Conservation (phyloP, 1,139 yeast species). For the Sugiyamaella paludigena region DNA sequence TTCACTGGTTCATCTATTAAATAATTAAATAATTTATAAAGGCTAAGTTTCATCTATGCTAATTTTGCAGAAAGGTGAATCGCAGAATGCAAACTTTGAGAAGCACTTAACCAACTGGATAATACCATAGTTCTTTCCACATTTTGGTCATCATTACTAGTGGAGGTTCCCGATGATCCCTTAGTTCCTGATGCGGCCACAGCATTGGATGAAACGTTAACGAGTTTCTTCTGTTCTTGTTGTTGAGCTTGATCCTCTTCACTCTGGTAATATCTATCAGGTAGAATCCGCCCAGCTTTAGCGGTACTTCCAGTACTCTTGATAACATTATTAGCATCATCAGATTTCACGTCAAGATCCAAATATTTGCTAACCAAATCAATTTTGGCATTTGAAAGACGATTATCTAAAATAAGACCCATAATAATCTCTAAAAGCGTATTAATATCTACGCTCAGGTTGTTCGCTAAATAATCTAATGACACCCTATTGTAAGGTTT, state of each 20-base stretch:
- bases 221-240: conserved; percentile 12
- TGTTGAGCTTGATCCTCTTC: conserved; percentile 7
- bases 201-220: conserved; percentile 9
- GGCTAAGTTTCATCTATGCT: no score
- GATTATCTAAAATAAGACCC: conserved; percentile 48
- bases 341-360: conserved; percentile 13
- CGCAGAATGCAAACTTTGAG: background rate
- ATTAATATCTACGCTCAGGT: conserved; percentile 29
- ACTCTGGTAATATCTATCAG: conserved; percentile 6
- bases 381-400: conserved; percentile 44
- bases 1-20: background rate
- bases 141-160: no score
- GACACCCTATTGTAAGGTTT: conserved; percentile 42
- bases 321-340: no score
- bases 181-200: background rate
- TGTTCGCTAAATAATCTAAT: conserved; percentile 34
- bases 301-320: background rate
- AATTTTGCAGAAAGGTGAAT: no score
- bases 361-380: conserved; percentile 35
- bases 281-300: background rate
- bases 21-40: background rate
- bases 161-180: no score
- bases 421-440: conserved; percentile 44
- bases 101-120: background rate
- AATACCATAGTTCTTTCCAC: no score